Evolutionary conservation across 2,329 filamentous ascomycete species (phyloP).

Genomic region (Rutstroemia sp.): DNA sequence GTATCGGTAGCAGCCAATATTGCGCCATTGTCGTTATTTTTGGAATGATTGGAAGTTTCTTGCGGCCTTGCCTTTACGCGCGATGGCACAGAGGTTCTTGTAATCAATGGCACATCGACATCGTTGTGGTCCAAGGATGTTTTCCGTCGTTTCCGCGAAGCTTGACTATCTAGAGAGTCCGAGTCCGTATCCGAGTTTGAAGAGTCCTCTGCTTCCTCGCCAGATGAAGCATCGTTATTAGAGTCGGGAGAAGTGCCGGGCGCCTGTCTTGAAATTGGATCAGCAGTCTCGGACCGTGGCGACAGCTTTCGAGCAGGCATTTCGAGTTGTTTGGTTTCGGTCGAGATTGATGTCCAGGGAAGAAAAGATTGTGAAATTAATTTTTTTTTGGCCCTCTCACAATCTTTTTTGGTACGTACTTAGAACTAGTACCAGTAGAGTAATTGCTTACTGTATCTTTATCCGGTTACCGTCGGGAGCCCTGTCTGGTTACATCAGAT

Average conservation of each 20-base stretch:
- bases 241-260: background rate
- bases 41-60: background rate
- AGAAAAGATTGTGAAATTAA: background rate
- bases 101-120: constrained; percentile 14
- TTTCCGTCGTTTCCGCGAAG: constrained; percentile 28
- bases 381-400: background rate
- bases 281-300: background rate
- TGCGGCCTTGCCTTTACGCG: constrained; percentile 21
- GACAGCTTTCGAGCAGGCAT: background rate
- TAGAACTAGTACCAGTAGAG: background rate
- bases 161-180: constrained; percentile 27
- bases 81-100: constrained; percentile 23
- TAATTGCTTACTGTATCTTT: constrained; percentile 9
- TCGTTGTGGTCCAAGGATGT: constrained; percentile 16
- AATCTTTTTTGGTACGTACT: too few species aligned
- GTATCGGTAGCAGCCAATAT: constrained; percentile 47
- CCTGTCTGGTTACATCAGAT: background rate
- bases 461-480: background rate
- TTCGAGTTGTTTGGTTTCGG: background rate
- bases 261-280: constrained; percentile 5
- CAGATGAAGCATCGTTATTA: constrained; percentile 4
- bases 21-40: constrained; percentile 11
- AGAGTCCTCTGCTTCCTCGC: background rate
- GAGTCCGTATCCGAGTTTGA: constrained; percentile 16
- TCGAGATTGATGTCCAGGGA: background rate